Base-by-base conservation (phyloP, 2,329 filamentous ascomycete species). In the Microdochium nivale region DNA sequence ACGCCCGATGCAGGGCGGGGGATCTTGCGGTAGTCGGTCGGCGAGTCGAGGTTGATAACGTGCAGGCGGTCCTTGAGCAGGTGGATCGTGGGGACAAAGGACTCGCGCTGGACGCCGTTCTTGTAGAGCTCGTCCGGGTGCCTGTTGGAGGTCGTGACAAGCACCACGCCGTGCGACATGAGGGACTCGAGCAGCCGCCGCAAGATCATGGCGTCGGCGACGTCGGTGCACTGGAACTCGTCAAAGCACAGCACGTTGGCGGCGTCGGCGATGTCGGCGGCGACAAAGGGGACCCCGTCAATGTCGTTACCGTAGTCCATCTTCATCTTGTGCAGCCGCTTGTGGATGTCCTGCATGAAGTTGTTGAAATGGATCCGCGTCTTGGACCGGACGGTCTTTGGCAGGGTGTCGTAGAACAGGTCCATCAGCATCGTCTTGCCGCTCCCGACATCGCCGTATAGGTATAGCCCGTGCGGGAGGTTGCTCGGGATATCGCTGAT, bases 401-500 rank as follows among this genome's bases (percentile, higher is more conserved):
- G 94, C 23, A 97, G 74, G 0, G 92, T 96, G 57, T 97, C 91
- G 72, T 91, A 96, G 69, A 97, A 96, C 49, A 99, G 76, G 66
- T 99, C 92, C 94, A 99, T 99, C 65, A 99, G 77, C 94, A 99
- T 99, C 2, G 94, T 99, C 77, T 99, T 99, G 55, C 94, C 94
- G 62, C 90, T 95, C 40, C 94, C 94, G 2, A 99, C 94, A 66
- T 99, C 94, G 53, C 94, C 94, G 63, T 88, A 96, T 67, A 99
- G 86, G 69, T 99, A 99, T 30, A 99, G 71, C 0, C 94, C 94
- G 58, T 89, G 87, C 0, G 94, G 94, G 1, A 96, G 75, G 56
- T 86, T 77, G n/a, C 77, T 69, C 1, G 90, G 84, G 23, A 95
- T 87, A 5, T 71, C 68, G 49, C 70, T 69, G 16, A 77, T 70